Conservation (phyloP, 2,329 filamentous ascomycete genomes). For the Cladosporium oxysporum region DNA sequence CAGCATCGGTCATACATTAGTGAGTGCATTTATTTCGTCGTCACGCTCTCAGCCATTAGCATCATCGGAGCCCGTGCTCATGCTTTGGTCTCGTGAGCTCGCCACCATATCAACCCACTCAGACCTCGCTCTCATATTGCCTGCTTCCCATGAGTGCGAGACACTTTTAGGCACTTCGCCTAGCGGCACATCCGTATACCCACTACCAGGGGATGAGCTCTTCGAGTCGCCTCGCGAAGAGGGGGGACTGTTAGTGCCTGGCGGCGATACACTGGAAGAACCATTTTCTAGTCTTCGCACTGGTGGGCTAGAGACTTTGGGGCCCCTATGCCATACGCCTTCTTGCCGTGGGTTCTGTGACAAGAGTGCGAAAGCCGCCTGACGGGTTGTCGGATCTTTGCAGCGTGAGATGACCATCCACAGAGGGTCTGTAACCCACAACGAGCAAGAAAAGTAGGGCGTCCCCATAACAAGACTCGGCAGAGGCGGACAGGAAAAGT, state of each 20-base stretch:
- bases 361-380: constrained; percentile 36
- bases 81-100: neutral
- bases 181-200: constrained; percentile 1
- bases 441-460: constrained; percentile 35
- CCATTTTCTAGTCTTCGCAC: neutral
- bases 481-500: constrained; percentile 36
- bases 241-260: neutral
- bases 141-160: constrained; percentile 2
- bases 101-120: constrained; percentile 18
- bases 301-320: constrained; percentile 10
- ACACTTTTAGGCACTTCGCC: constrained; percentile 17
- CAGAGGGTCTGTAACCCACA: constrained; percentile 39
- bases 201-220: neutral
- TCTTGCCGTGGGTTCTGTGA: constrained; percentile 37
- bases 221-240: neutral
- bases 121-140: constrained; percentile 18
- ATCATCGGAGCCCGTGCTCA: neutral
- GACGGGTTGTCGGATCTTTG: constrained; percentile 34
- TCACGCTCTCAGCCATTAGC: neutral
- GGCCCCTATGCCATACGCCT: constrained; percentile 38
- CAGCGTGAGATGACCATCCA: constrained; percentile 39
- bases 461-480: constrained; percentile 34
- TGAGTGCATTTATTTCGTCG: neutral
- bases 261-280: neutral
- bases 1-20: neutral